These are phyloP conservation scores for Verticillium zaregamsianum DNA, from an alignment of 2,329 filamentous ascomycete genomes.

Conservation along the genomic window DNA sequence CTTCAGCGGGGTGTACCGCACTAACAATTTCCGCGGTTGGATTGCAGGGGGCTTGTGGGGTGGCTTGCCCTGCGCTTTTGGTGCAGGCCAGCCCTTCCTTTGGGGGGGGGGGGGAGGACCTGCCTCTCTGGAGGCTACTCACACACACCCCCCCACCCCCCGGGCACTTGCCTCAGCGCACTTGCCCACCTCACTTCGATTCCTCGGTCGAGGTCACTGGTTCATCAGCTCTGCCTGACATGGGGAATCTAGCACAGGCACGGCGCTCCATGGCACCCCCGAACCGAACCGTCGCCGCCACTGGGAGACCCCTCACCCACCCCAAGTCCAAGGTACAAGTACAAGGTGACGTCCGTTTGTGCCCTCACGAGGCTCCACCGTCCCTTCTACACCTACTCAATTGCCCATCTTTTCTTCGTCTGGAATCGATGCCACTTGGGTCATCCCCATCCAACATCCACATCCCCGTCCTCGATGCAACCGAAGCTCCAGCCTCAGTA, in stretches of 20 bases:
- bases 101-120: background rate
- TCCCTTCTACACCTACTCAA: background rate
- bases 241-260: too few relatives aligned
- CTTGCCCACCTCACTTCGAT: too few relatives aligned
- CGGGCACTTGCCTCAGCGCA: too few relatives aligned
- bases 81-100: background rate
- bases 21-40: constrained; percentile 3
- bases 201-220: too few relatives aligned
- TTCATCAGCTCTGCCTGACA: too few relatives aligned
- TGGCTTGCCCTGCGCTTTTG: background rate
- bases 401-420: background rate
- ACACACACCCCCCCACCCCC: too few relatives aligned
- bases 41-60: constrained; percentile 1
- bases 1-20: background rate
- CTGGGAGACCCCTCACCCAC: background rate
- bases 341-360: background rate
- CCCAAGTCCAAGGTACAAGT: background rate
- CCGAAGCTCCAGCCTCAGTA: too few relatives aligned
- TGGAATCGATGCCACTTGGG: background rate
- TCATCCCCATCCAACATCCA: background rate
- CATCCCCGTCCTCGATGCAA: background rate
- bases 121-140: background rate
- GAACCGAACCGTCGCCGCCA: too few relatives aligned
- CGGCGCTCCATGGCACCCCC: too few relatives aligned
- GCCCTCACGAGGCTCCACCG: background rate